These are phyloP conservation scores for Forsythia suspensa DNA, from an alignment of 257 asterid genomes.

Conservation along the genomic window DNA sequence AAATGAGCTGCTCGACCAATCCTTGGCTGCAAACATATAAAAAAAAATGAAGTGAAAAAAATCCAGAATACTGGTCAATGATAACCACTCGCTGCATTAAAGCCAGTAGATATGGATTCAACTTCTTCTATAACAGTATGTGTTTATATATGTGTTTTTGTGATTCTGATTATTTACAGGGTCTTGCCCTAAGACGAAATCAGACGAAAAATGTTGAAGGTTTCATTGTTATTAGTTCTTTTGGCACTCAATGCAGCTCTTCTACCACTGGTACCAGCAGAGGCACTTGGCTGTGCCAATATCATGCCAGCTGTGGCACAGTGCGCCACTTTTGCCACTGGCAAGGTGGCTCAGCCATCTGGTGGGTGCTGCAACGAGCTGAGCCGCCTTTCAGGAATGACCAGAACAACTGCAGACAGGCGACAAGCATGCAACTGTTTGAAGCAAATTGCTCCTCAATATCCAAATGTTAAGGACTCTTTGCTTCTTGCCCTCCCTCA, in stretches of 20 bases:
- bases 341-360: not conserved
- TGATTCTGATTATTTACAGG: not conserved
- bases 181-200: not conserved
- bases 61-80: not conserved
- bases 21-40: not conserved
- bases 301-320: not conserved
- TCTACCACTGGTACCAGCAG: not conserved
- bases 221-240: not conserved
- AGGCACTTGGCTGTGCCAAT: not conserved
- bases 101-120: not conserved
- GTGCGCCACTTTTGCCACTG: not conserved
- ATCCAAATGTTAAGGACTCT: not conserved
- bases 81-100: not conserved
- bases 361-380: not conserved
- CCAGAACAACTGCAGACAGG: not conserved
- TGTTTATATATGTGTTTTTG: not conserved
- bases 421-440: not conserved
- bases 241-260: not conserved
- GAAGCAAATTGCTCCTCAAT: not conserved
- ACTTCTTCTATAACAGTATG: not conserved
- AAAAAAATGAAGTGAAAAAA: not conserved
- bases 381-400: not conserved
- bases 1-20: not conserved
- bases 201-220: not conserved
- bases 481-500: not conserved